These are phyloP conservation scores for Lipomyces chichibuensis DNA, from an alignment of 805 yeast genomes.

Conservation along the genomic window DNA sequence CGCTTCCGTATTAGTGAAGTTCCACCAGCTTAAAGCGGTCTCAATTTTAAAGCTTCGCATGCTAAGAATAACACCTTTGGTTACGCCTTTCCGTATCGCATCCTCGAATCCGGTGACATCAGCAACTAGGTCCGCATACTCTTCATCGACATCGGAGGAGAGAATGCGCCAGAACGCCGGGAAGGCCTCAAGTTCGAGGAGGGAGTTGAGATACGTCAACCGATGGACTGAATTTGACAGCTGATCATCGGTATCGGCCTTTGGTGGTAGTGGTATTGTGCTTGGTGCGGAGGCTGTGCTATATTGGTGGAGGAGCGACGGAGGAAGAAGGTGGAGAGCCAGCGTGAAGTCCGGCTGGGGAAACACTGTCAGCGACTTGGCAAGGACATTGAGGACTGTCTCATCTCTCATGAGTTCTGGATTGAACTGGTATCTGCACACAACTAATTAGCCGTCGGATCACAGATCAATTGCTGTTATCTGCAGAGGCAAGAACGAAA, in stretches of 20 bases:
- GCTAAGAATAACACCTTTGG: conserved; percentile 41
- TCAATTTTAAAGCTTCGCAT: conserved; percentile 39
- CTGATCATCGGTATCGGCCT: conserved; percentile 22
- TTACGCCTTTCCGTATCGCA: conserved; percentile 42
- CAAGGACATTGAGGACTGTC: conserved; percentile 46
- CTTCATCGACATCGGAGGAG: conserved; percentile 41
- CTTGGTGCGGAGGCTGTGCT: conserved; percentile 25
- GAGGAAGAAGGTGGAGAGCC: conserved; percentile 52
- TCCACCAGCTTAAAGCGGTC: conserved; percentile 42
- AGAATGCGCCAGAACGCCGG: conserved; percentile 44
- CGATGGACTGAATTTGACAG: conserved; percentile 29
- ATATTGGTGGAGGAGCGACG: conserved; percentile 42
- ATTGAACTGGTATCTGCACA: conserved; percentile 42
- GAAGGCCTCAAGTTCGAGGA: conserved; percentile 42
- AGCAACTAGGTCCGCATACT: conserved; percentile 43
- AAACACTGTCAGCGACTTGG: conserved; percentile 50
- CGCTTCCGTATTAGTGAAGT: conserved; percentile 37
- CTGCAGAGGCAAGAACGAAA: background rate
- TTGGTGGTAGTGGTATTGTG: conserved; percentile 29
- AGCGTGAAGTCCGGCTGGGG: conserved; percentile 50
- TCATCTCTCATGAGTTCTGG: conserved; percentile 38
- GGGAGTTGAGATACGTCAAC: conserved; percentile 40
- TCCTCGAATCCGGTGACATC: conserved; percentile 44
- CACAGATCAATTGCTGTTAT: background rate
- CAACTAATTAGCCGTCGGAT: background rate